Evolutionary conservation across 345 rosid genomes (phyloP).

Genomic region (Hypericum perforatum): DNA sequence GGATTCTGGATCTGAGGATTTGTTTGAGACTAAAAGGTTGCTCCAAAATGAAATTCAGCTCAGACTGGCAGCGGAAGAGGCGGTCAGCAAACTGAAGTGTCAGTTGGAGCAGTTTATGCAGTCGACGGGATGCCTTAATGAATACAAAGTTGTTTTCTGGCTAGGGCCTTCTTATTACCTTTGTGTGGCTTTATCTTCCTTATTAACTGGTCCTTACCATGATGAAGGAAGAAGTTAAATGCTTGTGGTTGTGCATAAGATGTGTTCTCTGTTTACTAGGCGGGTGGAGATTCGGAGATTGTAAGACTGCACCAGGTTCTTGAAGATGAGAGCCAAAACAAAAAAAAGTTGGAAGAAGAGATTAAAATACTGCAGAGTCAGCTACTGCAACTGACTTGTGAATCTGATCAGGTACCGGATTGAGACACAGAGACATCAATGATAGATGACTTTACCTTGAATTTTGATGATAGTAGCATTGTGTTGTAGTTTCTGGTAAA

Average conservation of each 20-base stretch:
- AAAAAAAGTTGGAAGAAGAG: conserved; percentile 22
- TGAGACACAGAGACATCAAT: neutral
- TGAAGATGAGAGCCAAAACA: conserved; percentile 20
- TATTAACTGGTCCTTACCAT: neutral
- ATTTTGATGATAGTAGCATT: neutral
- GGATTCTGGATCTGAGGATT: conserved; percentile 15
- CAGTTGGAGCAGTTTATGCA: conserved; percentile 14
- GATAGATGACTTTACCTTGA: neutral
- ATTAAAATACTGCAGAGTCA: conserved; percentile 16
- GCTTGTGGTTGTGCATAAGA: neutral
- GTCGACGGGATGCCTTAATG: conserved; percentile 12
- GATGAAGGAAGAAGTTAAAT: neutral
- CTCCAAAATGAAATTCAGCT: conserved; percentile 21
- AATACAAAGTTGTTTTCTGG: neutral
- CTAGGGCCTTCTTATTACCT: neutral
- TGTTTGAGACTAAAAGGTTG: conserved; percentile 14
- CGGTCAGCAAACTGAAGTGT: conserved; percentile 16
- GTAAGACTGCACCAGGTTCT: conserved; percentile 16
- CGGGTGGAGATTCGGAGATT: conserved; percentile 23
- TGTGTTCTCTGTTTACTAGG: conserved; percentile 14
- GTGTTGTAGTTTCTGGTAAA: conserved; percentile 4
- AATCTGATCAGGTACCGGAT: conserved; percentile 21
- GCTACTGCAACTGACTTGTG: conserved; percentile 18
- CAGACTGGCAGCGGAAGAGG: conserved; percentile 23
- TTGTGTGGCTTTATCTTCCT: conserved; percentile 2